Base-by-base conservation (phyloP, 179 eudicot genomes). In the Gypsophila paniculata region DNA sequence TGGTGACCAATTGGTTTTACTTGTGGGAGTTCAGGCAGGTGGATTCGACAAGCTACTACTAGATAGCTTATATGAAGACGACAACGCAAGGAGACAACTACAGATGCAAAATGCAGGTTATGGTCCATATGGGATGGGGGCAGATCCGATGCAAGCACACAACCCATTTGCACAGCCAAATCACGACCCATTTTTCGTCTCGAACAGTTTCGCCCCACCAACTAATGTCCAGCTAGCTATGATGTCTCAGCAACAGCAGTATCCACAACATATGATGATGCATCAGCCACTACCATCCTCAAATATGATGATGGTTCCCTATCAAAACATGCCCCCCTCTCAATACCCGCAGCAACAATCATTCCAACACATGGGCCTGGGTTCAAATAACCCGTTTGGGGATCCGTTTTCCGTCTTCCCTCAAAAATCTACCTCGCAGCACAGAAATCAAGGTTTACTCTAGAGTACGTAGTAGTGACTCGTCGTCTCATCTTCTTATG, bases 41-140 rank as follows among this genome's bases (percentile, higher is more conserved):
- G 99, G 99, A 3, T 91, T 94, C 36, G 88, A 94, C 79, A 91
- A 86, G 74, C 84, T 90, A 70, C 76, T 92, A 76, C 95, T 94
- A 2, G 89, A 94, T 66, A 94, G 97, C 76, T 84, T 94, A 70
- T 94, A 94, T 51, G 97, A 94, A 76, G 96, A 92, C 57, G 93
- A 87, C 15, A 76, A 77, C 10, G 80, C 96, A n/a, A 86, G 99
- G 60, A 83, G 89, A 74, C 94, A 88, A 49, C 67, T 91, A 74
- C 91, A 91, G 72, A 66, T 86, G 65, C 94, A 90, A 66, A 86
- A 87, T 44, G 91, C 91, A 15, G 96, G 96, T 15, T 90, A 88
- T 54, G 85, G 80, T 49, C 67, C 85, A 21, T 78, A 87, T 32
- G 89, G 88, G 53, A 64, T 65, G 42, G 79, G 73, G 19, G 83